Percentiles rank a stretch among this genome's conserved stretches.
These are phyloP conservation scores for Boletellus deceptivus DNA, from an alignment of 1,284 basidiomycete genomes.

Conservation along the genomic window DNA sequence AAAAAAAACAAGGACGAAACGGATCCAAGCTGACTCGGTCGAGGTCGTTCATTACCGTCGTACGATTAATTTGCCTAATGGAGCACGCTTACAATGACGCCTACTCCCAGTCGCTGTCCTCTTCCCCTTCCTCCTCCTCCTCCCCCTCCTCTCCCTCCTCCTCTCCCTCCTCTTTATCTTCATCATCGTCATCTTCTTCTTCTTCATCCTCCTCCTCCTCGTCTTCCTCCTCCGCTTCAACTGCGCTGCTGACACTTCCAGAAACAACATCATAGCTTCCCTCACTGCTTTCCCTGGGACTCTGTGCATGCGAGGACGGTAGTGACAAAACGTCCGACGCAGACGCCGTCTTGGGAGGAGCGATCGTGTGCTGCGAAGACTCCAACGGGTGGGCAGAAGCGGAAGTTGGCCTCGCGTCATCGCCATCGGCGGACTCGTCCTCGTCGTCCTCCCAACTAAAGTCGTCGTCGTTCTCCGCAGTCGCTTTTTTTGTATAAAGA, in stretches of 20 bases:
- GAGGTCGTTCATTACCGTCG: conserved; percentile 6
- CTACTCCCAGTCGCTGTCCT: conserved; percentile 73
- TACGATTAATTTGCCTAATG: conserved; percentile 11
- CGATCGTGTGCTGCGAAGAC: conserved; percentile 34
- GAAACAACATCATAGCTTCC: conserved; percentile 73
- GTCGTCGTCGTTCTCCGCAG: conserved; percentile 65
- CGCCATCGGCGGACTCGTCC: conserved; percentile 46
- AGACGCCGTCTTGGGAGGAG: conserved; percentile 23
- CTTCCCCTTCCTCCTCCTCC: conserved; percentile 53
- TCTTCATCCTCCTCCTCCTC: conserved; percentile 41
- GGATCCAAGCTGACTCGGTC: background rate
- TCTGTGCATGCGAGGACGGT: conserved; percentile 38
- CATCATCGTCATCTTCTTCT: conserved; percentile 50
- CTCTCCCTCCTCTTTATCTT: conserved; percentile 52
- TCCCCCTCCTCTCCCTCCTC: conserved; percentile 51
- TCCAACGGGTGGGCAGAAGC: conserved; percentile 10
- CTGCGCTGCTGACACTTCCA: conserved; percentile 40
- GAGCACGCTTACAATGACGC: too few relatives aligned
- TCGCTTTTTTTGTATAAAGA: conserved; percentile 36
- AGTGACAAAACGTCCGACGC: conserved; percentile 21
- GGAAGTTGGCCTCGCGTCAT: conserved; percentile 9
- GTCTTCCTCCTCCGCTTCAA: conserved; percentile 29
- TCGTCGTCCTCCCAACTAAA: conserved; percentile 83
- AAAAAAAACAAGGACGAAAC: background rate
- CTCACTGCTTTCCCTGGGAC: conserved; percentile 63